phyloP scores from a whole-genome alignment of 73 alveolate genomes.

The Stentor roeselii region DNA sequence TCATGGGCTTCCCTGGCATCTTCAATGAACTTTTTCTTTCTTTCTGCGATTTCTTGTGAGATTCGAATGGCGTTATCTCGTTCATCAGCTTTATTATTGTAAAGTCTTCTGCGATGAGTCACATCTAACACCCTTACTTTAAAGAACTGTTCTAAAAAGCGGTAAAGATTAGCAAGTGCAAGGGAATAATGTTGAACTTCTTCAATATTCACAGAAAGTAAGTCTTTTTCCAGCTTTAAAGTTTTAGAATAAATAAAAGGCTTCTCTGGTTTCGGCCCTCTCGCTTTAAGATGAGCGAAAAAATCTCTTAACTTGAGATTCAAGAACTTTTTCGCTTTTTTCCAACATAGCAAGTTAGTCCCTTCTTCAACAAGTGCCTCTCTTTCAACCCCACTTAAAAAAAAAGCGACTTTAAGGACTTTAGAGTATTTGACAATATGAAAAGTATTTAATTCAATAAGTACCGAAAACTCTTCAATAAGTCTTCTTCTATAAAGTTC shows the following conservation, averaged over 20 bases:
- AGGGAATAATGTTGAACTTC: slow-evolving; percentile 64
- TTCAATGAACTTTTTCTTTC: slow-evolving; percentile 35
- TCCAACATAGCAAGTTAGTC: slow-evolving; percentile 85
- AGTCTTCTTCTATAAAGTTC: not conserved
- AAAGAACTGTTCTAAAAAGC: slow-evolving; percentile 58
- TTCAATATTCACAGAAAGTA: slow-evolving; percentile 46
- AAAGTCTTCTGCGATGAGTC: slow-evolving; percentile 51
- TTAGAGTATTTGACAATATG: slow-evolving; percentile 80
- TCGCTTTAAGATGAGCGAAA: slow-evolving; percentile 47
- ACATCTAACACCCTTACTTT: slow-evolving; percentile 71
- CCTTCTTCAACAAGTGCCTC: slow-evolving; percentile 67
- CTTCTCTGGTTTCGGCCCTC: slow-evolving; percentile 69
- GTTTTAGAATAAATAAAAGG: slow-evolving; percentile 53
- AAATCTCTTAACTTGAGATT: slow-evolving; percentile 48
- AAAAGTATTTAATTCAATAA: slow-evolving; percentile 49
- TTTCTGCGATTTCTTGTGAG: slow-evolving; percentile 43
- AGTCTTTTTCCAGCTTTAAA: slow-evolving; percentile 73
- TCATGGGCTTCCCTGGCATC: slow-evolving; percentile 51
- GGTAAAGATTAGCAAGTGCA: slow-evolving; percentile 56
- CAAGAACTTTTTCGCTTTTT: slow-evolving; percentile 63
- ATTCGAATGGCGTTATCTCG: slow-evolving; percentile 52
- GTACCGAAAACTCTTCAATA: not conserved
- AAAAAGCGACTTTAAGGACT: slow-evolving; percentile 75
- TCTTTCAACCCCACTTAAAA: slow-evolving; percentile 58
- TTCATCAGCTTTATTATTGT: slow-evolving; percentile 49